Percentiles rank a stretch among this genome's conserved stretches.
phyloP scores from a whole-genome alignment of 1,139 yeast genomes.

The Lodderomyces oxycetoniae region DNA sequence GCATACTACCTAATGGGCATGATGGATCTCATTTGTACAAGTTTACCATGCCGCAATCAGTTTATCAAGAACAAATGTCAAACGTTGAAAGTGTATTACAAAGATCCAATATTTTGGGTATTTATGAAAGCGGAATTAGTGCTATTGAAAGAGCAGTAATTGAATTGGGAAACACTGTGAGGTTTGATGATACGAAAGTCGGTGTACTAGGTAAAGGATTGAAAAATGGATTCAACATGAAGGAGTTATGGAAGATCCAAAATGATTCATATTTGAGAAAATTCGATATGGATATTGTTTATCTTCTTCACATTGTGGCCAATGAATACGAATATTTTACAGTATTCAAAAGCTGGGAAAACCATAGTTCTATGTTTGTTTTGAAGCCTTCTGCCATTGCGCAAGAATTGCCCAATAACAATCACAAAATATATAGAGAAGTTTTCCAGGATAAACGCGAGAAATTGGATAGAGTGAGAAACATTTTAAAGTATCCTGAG shows the following conservation, averaged over 20 bases:
- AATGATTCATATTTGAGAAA: conserved; percentile 49
- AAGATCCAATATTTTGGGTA: conserved; percentile 58
- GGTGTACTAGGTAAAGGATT: conserved; percentile 88
- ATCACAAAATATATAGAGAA: conserved; percentile 55
- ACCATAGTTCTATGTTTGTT: conserved; percentile 49
- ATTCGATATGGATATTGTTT: conserved; percentile 57
- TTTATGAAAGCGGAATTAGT: conserved; percentile 72
- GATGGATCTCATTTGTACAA: conserved; percentile 54
- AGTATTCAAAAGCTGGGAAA: conserved; percentile 64
- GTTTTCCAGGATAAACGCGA: conserved; percentile 44
- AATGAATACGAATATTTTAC: conserved; percentile 75
- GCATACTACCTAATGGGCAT: conserved; percentile 68
- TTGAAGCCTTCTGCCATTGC: conserved; percentile 69
- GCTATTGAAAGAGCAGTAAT: conserved; percentile 72
- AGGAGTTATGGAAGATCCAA: conserved; percentile 48
- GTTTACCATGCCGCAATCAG: conserved; percentile 62
- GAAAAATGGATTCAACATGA: conserved; percentile 73
- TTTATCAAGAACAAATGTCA: conserved; percentile 51
- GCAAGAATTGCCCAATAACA: conserved; percentile 55
- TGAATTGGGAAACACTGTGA: conserved; percentile 69
- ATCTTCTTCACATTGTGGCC: conserved; percentile 67
- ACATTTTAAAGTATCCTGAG: conserved; percentile 48
- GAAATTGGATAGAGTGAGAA: conserved; percentile 37
- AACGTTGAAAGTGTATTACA: conserved; percentile 64
- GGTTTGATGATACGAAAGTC: conserved; percentile 61